phyloP scores from a whole-genome alignment of 1,284 basidiomycete genomes.

The Cronartium ribicola region DNA sequence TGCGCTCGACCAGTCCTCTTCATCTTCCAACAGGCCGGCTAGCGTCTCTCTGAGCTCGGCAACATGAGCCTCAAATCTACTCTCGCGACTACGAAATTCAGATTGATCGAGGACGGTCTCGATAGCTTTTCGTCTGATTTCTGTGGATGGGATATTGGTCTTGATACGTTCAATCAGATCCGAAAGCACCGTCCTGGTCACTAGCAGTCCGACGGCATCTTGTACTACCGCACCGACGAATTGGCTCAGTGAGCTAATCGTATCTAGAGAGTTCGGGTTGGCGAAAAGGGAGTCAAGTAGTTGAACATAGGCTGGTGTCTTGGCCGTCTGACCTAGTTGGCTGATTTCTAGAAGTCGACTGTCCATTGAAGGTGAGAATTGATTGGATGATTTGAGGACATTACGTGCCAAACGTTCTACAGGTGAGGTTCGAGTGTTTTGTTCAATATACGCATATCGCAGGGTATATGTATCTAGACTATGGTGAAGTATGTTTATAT shows the following conservation, averaged over 20 bases:
- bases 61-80: conserved; percentile 92
- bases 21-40: conserved; percentile 77
- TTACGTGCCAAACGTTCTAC: too few species aligned
- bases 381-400: not conserved
- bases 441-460: too few species aligned
- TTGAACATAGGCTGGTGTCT: conserved; percentile 17
- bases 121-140: conserved; percentile 64
- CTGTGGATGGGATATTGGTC: conserved; percentile 59
- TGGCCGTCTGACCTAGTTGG: conserved; percentile 11
- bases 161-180: conserved; percentile 69
- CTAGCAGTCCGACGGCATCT: conserved; percentile 72
- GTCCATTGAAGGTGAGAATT: not conserved
- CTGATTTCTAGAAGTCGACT: conserved; percentile 17
- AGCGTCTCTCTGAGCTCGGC: conserved; percentile 78
- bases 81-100: conserved; percentile 68
- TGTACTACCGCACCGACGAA: conserved; percentile 72
- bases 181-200: conserved; percentile 74
- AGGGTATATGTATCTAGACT: not conserved
- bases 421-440: too few species aligned
- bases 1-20: conserved; percentile 88
- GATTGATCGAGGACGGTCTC: conserved; percentile 62
- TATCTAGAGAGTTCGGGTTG: conserved; percentile 46
- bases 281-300: conserved; percentile 13
- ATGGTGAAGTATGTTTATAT: not conserved
- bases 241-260: conserved; percentile 63